Conservation (phyloP, 441 rosid genomes). For the Melianthus villosus region DNA sequence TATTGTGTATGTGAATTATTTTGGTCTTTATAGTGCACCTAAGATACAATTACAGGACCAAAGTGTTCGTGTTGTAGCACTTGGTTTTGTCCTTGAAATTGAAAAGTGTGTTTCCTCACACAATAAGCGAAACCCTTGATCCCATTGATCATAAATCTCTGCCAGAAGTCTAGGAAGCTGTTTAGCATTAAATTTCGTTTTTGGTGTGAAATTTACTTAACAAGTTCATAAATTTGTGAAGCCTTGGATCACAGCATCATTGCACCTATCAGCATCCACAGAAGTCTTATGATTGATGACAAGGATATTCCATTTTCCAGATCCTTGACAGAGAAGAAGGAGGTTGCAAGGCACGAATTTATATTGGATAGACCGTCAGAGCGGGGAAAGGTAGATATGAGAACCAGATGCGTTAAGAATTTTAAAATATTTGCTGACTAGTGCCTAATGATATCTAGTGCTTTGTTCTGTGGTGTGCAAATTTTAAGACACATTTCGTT, state of each 20-base stretch:
- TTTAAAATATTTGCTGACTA: slow-evolving; percentile 2
- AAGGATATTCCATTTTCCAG: slow-evolving; percentile 31
- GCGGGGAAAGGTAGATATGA: slow-evolving; percentile 46
- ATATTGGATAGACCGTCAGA: slow-evolving; percentile 66
- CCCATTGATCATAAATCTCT: too few species aligned
- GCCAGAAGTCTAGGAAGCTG: too few species aligned
- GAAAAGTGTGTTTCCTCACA: too few species aligned
- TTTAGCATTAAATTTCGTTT: slow-evolving; percentile 3
- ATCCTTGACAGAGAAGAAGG: slow-evolving; percentile 56
- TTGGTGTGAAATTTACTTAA: slow-evolving; percentile 3
- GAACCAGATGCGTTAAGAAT: slow-evolving; percentile 7
- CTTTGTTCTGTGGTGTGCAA: too few species aligned
- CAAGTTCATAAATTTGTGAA: slow-evolving; percentile 22
- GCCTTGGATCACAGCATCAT: slow-evolving; percentile 49
- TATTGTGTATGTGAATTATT: too few species aligned
- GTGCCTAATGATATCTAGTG: neutral
- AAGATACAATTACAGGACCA: too few species aligned
- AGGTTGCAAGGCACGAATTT: slow-evolving; percentile 28
- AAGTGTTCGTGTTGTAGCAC: too few species aligned
- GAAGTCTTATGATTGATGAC: slow-evolving; percentile 27
- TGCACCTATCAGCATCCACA: slow-evolving; percentile 26
- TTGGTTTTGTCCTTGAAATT: too few species aligned
- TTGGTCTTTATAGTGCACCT: too few species aligned
- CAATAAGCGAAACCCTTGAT: too few species aligned
- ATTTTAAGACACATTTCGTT: neutral